These are phyloP conservation scores for Trichosporon sp. DNA, from an alignment of 1,284 basidiomycete genomes.

Conservation along the genomic window DNA sequence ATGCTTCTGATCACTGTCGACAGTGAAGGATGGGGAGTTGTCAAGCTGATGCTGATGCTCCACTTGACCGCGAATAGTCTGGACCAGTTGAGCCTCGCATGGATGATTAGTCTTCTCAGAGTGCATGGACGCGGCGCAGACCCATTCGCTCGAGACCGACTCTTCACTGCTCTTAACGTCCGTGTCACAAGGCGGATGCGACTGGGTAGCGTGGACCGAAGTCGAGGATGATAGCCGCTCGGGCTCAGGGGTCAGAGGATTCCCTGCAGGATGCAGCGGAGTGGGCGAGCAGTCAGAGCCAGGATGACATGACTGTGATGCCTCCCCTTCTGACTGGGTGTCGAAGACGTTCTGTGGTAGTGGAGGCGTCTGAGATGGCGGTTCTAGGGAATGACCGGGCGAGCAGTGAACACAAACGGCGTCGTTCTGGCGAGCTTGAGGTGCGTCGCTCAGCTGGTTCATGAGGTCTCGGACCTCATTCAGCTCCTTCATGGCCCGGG, in stretches of 20 bases:
- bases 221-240: too few relatives aligned
- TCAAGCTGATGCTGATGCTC: not conserved
- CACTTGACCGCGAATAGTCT: too few relatives aligned
- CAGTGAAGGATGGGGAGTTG: not conserved
- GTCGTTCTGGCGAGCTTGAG: not conserved
- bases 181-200: not conserved
- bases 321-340: too few relatives aligned
- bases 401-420: not conserved
- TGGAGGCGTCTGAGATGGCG: not conserved
- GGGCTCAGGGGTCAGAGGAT: too few relatives aligned
- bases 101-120: not conserved
- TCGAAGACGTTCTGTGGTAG: too few relatives aligned
- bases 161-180: not conserved
- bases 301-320: too few relatives aligned
- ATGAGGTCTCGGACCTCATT: not conserved
- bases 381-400: too few relatives aligned
- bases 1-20: not conserved
- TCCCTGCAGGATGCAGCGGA: too few relatives aligned
- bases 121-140: not conserved
- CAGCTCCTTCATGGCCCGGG: not conserved
- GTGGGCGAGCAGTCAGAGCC: too few relatives aligned
- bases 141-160: not conserved
- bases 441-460: not conserved
- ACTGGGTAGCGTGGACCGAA: not conserved
- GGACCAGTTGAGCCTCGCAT: too few relatives aligned